These are phyloP conservation scores for Sporothrix luriei DNA, from an alignment of 2,329 filamentous ascomycete species.

Conservation along the genomic window DNA sequence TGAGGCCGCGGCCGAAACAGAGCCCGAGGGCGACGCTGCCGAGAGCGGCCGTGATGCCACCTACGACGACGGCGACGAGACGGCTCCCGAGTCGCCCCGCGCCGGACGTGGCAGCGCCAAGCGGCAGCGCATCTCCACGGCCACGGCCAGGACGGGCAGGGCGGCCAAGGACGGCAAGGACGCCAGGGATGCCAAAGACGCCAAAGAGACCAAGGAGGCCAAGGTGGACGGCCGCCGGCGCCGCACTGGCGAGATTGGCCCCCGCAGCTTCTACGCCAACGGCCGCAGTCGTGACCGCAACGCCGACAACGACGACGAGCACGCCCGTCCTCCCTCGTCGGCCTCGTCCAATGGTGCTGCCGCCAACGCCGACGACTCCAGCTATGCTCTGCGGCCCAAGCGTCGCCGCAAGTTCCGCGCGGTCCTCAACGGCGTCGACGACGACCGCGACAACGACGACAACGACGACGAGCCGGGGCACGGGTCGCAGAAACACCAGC, in stretches of 20 bases:
- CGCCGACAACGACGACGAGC: neutral
- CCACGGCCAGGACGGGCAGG: neutral
- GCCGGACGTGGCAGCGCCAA: conserved; percentile 26
- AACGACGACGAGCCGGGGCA: conserved; percentile 11
- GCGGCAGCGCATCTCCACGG: conserved; percentile 35
- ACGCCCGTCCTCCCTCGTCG: conserved; percentile 49
- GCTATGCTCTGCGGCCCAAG: conserved; percentile 58
- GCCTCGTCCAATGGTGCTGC: conserved; percentile 53
- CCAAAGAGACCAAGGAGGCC: neutral
- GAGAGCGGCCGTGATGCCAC: conserved; percentile 11
- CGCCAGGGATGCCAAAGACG: neutral
- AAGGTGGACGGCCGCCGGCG: neutral
- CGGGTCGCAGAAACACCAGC: neutral
- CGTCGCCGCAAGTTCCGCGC: conserved; percentile 48
- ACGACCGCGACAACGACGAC: conserved; percentile 40
- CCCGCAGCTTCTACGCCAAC: conserved; percentile 44
- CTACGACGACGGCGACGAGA: conserved; percentile 19
- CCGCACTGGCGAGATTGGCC: conserved; percentile 44
- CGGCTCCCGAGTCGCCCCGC: conserved; percentile 34
- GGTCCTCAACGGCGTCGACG: conserved; percentile 45
- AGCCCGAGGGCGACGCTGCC: conserved; percentile 11
- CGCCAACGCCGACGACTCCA: conserved; percentile 45
- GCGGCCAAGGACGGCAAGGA: neutral
- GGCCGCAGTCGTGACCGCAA: neutral
- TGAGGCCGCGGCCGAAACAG: neutral